A percentile compares a stretch with the other conserved stretches of the same genome.
These are phyloP conservation scores for Speleostelium caveatum DNA, from an alignment of 78 protist species.

Conservation along the genomic window DNA sequence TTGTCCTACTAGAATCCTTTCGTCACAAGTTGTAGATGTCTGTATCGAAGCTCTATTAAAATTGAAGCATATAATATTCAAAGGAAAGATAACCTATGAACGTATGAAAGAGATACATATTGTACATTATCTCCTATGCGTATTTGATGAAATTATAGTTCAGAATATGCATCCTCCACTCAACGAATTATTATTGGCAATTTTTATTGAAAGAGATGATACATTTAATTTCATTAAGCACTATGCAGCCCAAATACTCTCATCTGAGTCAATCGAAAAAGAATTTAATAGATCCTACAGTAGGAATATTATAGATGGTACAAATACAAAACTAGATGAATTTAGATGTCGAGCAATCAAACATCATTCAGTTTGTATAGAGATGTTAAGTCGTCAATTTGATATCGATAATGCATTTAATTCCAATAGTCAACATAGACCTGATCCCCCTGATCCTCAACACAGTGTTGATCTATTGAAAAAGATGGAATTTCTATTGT, in stretches of 20 bases:
- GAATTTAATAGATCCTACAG: conserved; percentile 28
- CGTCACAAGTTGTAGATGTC: conserved; percentile 79
- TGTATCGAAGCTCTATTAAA: conserved; percentile 56
- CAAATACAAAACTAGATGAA: conserved; percentile 8
- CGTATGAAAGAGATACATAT: conserved; percentile 52
- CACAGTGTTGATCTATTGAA: conserved; percentile 18
- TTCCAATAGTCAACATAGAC: not conserved
- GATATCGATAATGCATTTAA: not conserved
- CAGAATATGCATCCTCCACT: conserved; percentile 73
- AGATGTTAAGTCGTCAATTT: conserved; percentile 54
- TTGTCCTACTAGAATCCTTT: conserved; percentile 64
- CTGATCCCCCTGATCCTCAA: conserved; percentile 1
- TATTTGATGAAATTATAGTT: conserved; percentile 64
- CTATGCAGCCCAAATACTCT: conserved; percentile 41
- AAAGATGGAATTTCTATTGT: conserved; percentile 58
- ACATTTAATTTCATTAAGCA: conserved; percentile 62
- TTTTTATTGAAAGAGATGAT: conserved; percentile 68
- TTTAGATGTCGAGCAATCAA: conserved; percentile 42
- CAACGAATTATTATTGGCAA: conserved; percentile 45
- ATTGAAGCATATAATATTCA: conserved; percentile 50
- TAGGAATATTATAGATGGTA: not conserved
- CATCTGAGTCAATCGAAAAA: conserved; percentile 38
- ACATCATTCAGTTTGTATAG: conserved; percentile 70
- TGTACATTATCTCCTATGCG: conserved; percentile 53
- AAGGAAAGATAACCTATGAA: conserved; percentile 23